These are phyloP conservation scores for Phlebiopsis gigantea DNA, from an alignment of 768 basidiomycete species.

Conservation along the genomic window DNA sequence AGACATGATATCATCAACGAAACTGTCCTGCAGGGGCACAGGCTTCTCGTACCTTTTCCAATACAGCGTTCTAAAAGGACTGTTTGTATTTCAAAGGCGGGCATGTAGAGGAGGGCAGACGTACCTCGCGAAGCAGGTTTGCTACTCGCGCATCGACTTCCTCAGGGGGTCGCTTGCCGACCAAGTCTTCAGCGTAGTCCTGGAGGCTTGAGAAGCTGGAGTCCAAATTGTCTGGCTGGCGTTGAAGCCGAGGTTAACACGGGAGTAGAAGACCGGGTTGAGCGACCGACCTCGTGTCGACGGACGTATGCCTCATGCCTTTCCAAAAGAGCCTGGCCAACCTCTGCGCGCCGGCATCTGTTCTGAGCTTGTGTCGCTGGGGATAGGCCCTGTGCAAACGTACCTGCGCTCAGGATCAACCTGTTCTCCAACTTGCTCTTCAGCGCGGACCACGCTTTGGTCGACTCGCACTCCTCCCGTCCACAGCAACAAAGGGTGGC, in stretches of 20 bases:
- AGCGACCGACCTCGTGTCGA: slow-evolving; percentile 54
- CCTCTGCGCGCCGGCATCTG: slow-evolving; percentile 43
- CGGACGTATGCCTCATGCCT: slow-evolving; percentile 84
- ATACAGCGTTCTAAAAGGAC: slow-evolving; percentile 20
- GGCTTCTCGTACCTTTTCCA: slow-evolving; percentile 22
- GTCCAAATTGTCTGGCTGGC: not conserved
- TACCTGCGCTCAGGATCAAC: slow-evolving; percentile 83
- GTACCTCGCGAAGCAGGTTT: slow-evolving; percentile 22
- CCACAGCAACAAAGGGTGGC: slow-evolving; percentile 61
- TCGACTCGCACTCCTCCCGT: slow-evolving; percentile 58
- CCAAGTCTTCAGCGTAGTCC: not conserved
- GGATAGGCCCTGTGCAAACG: slow-evolving; percentile 26
- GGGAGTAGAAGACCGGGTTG: not conserved
- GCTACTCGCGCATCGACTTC: slow-evolving; percentile 24
- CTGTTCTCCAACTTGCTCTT: slow-evolving; percentile 72
- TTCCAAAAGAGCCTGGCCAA: slow-evolving; percentile 83
- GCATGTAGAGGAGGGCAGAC: not conserved
- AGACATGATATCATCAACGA: slow-evolving; percentile 9
- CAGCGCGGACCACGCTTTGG: slow-evolving; percentile 54
- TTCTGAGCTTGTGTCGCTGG: not conserved
- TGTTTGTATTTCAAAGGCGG: not conserved
- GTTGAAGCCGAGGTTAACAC: not conserved
- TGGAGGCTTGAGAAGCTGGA: not conserved
- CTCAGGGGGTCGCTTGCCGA: slow-evolving; percentile 11
- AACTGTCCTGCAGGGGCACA: not conserved